Evolutionary conservation across 352 stramenopile species (phyloP), one percentile per base, ranked within the genome.

Genomic region (Pythium oligandrum): DNA sequence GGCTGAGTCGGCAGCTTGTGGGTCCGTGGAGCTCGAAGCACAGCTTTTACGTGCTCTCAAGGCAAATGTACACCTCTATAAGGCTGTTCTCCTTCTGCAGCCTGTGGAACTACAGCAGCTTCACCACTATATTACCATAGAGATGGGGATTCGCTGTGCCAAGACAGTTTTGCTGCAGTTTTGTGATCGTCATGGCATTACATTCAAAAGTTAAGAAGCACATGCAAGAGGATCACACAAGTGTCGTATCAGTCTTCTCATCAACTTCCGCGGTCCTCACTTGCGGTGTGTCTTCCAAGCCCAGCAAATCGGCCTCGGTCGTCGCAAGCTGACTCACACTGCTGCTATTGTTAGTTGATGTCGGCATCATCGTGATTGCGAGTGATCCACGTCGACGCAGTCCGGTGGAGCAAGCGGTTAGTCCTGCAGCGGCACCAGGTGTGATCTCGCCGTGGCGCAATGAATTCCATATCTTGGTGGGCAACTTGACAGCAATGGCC

Each of bases 111-210:
- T 68, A 1, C n/a, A 49, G 11, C 8, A 53, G 35, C 39, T 68
- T 10, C 51, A 55, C 12, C 9, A 30, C 8, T 68, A 60, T n/a
- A 30, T 68, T 2, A 57, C 53, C 38, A 17, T 51, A 9, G 51
- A 59, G 4, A 52, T 42, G 4, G 44, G 54, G 12, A 44, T 63
- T 46, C 51, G 47, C 26, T 68, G 60, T 36, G 31, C 60, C 44
- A 68, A 68, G 54, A 53, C 26, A 17, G 40, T 32, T 36, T 45
- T 68, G 35, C 17, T 63, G 0, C 31, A 31, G 17, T 68, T 68
- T 38, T 63, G 54, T 44, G 60, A 68, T 52, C 54, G 55, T 17
- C 54, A 68, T 32, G 60, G 60, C 4, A 68, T 68, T 38, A 60
- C 51, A 40, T 68, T 68, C 47, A 59, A 66, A 53, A 58, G 48